Base-by-base conservation (phyloP, 2,329 filamentous ascomycete species). In the Aureobasidium lini region DNA sequence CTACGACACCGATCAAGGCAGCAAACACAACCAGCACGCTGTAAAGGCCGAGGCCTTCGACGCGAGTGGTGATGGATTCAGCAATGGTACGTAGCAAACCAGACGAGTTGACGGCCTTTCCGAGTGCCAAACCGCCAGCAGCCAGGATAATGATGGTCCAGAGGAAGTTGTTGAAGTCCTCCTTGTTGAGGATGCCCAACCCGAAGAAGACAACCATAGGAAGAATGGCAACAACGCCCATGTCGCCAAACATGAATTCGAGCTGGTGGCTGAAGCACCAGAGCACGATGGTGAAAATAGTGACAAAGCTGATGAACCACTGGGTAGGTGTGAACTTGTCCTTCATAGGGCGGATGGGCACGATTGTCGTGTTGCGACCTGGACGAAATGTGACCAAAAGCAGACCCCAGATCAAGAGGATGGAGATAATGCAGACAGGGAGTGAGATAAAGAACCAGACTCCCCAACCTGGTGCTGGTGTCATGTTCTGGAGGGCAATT, bases 91-190 rank as follows among this genome's bases (percentile, higher is more conserved):
- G 89, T 34, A 99, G 79, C 10, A 99, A 80, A 1, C 94, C 94
- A 0, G 93, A 97, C 0, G 90, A 94, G 64, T 91, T 93, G 61
- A 99, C 94, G 0, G 93, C 89, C 72, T 95, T 96, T 60, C 94
- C 94, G 0, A 99, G 84, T 1, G 91, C 91, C 36, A 99, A 77
- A 7, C 94, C 94, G 48, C 94, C 94, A 0, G 94, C 93, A 0
- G 94, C 94, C 18, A 99, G 86, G 68, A 99, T 97, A 74, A 99
- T 96, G 74, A 99, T 99, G 18, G 95, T 99, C 94, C 94, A 99
- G 40, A 96, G 87, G 74, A 99, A 99, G 74, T 99, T 99, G 79
- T 99, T 99, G 72, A 99, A 99, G 75, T 99, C 94, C 75, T 97
- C 94, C 75, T 97, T 99, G 50, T 92, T 97, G 34, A 99, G 80